Conservation (phyloP, 73 alveolate species). For the Paramecium sexaurelia region DNA sequence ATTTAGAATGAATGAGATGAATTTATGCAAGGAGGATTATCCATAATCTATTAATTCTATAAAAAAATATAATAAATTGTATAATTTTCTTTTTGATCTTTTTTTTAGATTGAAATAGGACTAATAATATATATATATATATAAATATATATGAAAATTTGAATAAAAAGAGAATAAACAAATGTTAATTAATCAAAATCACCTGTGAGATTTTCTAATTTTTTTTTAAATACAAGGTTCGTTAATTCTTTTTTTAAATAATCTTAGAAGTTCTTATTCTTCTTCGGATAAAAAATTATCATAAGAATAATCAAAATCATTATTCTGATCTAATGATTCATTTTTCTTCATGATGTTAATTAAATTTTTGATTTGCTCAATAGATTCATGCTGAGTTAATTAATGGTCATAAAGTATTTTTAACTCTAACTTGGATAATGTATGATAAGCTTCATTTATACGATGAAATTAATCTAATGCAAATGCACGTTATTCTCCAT, state of each 20-base stretch:
- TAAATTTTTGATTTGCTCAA: neutral
- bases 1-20: too few relatives aligned
- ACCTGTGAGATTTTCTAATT: neutral
- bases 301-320: neutral
- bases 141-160: neutral
- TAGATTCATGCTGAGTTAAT: neutral
- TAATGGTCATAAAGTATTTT: neutral
- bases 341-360: neutral
- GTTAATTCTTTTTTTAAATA: neutral
- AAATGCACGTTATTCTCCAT: conserved; percentile 13
- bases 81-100: too few relatives aligned
- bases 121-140: neutral
- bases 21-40: too few relatives aligned
- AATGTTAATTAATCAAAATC: neutral
- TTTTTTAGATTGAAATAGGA: neutral
- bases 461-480: conserved; percentile 20
- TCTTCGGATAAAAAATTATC: neutral
- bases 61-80: too few relatives aligned
- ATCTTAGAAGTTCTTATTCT: neutral
- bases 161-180: neutral
- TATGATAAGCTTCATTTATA: conserved; percentile 31
- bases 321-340: neutral
- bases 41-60: too few relatives aligned
- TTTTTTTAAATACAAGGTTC: neutral
- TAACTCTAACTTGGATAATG: neutral